Conservation (phyloP, 1,284 basidiomycete genomes). For the Ustilago crameri region DNA sequence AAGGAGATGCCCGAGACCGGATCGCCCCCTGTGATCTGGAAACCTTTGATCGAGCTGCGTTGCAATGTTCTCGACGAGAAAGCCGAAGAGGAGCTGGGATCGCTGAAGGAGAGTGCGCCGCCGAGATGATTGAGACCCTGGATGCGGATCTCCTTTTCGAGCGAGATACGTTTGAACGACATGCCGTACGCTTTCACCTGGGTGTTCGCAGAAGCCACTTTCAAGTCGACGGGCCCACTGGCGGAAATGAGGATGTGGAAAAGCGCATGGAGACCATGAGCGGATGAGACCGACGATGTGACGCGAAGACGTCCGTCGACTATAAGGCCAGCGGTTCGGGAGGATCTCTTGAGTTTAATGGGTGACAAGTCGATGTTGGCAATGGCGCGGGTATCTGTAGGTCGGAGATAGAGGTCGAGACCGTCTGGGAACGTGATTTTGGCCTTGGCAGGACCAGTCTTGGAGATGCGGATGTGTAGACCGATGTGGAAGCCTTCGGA, state of each 20-base stretch:
- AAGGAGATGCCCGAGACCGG: slow-evolving; percentile 43
- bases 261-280: slow-evolving; percentile 25
- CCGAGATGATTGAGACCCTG: slow-evolving; percentile 46
- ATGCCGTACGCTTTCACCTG: slow-evolving; percentile 57
- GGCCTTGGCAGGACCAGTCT: slow-evolving; percentile 47
- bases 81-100: neutral
- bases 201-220: slow-evolving; percentile 25
- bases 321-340: slow-evolving; percentile 20
- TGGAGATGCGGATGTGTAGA: slow-evolving; percentile 25
- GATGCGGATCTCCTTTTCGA: slow-evolving; percentile 47
- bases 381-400: slow-evolving; percentile 17
- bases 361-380: slow-evolving; percentile 30
- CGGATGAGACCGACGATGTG: neutral
- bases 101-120: slow-evolving; percentile 33
- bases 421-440: slow-evolving; percentile 49
- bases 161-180: slow-evolving; percentile 39
- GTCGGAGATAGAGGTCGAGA: slow-evolving; percentile 35
- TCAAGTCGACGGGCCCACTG: slow-evolving; percentile 10
- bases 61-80: slow-evolving; percentile 1
- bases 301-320: slow-evolving; percentile 21
- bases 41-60: slow-evolving; percentile 31
- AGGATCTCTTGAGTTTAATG: slow-evolving; percentile 31
- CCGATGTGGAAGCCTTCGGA: slow-evolving; percentile 28
- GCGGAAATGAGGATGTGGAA: slow-evolving; percentile 25
- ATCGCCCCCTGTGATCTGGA: slow-evolving; percentile 47